Base-by-base conservation (phyloP, 148 eudicot species). In the Fagopyrum homotropicum region DNA sequence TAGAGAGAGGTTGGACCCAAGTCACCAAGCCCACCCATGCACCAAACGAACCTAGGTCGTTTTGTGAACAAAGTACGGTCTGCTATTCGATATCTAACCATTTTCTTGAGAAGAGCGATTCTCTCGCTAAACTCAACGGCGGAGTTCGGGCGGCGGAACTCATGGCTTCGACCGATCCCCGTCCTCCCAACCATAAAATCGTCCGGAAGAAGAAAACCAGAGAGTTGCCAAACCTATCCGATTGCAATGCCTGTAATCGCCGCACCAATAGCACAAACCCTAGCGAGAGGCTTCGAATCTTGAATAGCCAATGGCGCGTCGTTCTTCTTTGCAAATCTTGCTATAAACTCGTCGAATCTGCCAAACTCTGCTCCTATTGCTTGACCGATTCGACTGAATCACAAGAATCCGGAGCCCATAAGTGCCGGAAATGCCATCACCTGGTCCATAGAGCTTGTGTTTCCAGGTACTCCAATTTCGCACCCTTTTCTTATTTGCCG, bases 221-320 rank as follows among this genome's bases (percentile, higher is more conserved):
- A 55, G 89, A 91, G 45, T 84, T 87, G 75, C 98, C 98, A 12
- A 95, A 95, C 60, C 70, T 92, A 11, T 90, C 90, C 57, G 91
- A 95, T 60, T 95, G 99, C 81, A 86, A 89, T 71, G 61, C 89
- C 81, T 95, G 99, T 15, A 83, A 84, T 17, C 77, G 80, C 75
- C 87, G 83, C 35, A 75, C 86, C 79, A 87, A 89, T 80, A 14
- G 22, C 85, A 82, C 90, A 45, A 84, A 84, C 87, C 93, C 90
- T n/a, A 83, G 78, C n/a, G 82, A 86, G 14, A 72, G 85, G 44
- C 93, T 95, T 69, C 88, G 73, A 54, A 79, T 82, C 60, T 84
- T 92, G 2, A 78, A 76, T 15, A 95, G 98, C 75, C 78, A 84
- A 60, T 92, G 98, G 98, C 85, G 97, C 15, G 84, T 95, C 12